Conservation (phyloP, 208 protist species). For the Leishmania arabica region DNA sequence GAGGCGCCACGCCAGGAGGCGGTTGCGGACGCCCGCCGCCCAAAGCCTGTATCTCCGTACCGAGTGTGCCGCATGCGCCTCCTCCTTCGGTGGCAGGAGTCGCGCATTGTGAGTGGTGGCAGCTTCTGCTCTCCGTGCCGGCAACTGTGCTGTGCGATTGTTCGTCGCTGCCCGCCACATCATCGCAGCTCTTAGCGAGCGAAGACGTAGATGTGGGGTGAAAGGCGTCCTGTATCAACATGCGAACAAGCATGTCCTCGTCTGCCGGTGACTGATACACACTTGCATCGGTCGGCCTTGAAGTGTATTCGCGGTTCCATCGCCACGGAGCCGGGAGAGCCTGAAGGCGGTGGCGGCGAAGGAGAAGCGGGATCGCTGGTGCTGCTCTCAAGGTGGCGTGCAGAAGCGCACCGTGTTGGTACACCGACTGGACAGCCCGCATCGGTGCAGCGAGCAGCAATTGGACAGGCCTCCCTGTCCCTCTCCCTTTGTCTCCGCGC, state of each 20-base stretch:
- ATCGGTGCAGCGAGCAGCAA: background rate
- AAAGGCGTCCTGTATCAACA: constrained; percentile 10
- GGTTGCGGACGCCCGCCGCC: background rate
- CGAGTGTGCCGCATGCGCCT: too few relatives aligned
- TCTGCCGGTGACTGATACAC: background rate
- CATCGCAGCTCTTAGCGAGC: background rate
- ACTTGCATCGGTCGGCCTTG: background rate
- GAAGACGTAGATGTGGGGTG: background rate
- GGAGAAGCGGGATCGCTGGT: background rate
- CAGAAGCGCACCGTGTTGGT: background rate
- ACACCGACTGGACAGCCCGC: background rate
- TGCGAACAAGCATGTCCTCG: constrained; percentile 10
- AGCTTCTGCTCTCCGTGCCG: background rate
- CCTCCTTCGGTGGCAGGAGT: background rate
- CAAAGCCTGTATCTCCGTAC: background rate
- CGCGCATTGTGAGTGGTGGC: background rate
- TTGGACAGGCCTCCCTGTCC: background rate
- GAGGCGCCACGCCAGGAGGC: background rate
- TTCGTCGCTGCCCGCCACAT: background rate
- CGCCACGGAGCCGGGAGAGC: background rate
- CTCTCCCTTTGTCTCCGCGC: background rate
- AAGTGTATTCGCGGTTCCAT: background rate
- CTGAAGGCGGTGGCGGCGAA: background rate
- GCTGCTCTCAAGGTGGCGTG: background rate
- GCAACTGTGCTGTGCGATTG: background rate